Conservation (phyloP, 1,284 basidiomycete genomes). For the Ceratobasidium sp. region DNA sequence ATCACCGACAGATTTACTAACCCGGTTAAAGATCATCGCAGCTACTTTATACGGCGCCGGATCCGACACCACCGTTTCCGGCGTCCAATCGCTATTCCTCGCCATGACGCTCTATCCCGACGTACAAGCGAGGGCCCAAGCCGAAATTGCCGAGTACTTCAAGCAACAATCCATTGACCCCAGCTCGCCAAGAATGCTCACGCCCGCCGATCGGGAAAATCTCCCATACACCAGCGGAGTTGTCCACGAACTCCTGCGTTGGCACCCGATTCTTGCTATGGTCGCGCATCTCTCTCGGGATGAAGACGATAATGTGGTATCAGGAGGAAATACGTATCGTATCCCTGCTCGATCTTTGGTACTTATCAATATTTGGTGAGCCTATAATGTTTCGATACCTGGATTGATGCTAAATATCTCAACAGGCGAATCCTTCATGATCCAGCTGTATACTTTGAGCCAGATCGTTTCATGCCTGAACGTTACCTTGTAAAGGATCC, state of each 20-base stretch:
- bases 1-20: no score
- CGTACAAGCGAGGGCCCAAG: constrained; percentile 27
- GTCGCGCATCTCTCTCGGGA: neutral
- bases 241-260: constrained; percentile 19
- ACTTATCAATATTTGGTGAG: constrained; percentile 31
- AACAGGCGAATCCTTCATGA: constrained; percentile 75
- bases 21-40: constrained; percentile 49
- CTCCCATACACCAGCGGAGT: constrained; percentile 25
- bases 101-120: constrained; percentile 38
- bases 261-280: constrained; percentile 19
- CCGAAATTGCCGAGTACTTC: constrained; percentile 23
- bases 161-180: neutral
- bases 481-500: constrained; percentile 78
- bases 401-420: neutral
- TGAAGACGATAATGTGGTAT: constrained; percentile 29
- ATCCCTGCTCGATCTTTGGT: constrained; percentile 31
- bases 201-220: constrained; percentile 6
- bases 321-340: neutral
- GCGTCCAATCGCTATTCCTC: constrained; percentile 32
- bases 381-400: neutral
- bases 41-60: constrained; percentile 54
- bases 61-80: constrained; percentile 43
- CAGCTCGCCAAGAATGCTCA: neutral
- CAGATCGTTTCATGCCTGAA: constrained; percentile 87
- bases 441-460: constrained; percentile 87